A percentile compares a stretch with the other conserved stretches of the same genome.
phyloP scores from a whole-genome alignment of 2,329 filamentous ascomycete species.

The Sporothrix pallida region DNA sequence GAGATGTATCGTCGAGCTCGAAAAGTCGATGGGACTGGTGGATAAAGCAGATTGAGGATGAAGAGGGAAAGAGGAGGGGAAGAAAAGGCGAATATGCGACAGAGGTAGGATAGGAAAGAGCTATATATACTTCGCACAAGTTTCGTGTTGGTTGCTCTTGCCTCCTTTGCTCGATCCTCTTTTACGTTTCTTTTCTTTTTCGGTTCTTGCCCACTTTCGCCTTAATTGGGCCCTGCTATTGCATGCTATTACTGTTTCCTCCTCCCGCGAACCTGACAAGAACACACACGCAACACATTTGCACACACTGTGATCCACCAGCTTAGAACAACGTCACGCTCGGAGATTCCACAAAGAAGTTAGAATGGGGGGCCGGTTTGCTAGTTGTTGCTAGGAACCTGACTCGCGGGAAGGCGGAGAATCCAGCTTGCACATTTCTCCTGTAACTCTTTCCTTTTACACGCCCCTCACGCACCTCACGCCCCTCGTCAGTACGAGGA shows the following conservation, averaged over 20 bases:
- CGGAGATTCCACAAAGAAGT: slow-evolving; percentile 12
- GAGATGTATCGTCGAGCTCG: background rate
- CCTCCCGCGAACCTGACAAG: slow-evolving; percentile 6
- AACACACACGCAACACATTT: background rate
- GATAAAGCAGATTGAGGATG: background rate
- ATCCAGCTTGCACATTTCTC: background rate
- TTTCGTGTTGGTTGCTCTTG: slow-evolving; percentile 11
- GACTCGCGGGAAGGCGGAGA: slow-evolving; percentile 21
- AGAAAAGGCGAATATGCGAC: background rate
- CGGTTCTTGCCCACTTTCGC: background rate
- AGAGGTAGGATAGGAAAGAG: slow-evolving; percentile 14
- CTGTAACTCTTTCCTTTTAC: slow-evolving; percentile 4
- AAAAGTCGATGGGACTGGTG: background rate
- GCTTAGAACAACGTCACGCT: background rate
- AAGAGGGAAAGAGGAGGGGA: background rate
- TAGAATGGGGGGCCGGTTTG: background rate
- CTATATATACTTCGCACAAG: slow-evolving; percentile 14
- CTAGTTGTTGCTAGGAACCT: background rate
- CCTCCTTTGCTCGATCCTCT: background rate
- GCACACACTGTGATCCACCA: background rate
- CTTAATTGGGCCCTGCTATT: slow-evolving; percentile 13
- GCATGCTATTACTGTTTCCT: slow-evolving; percentile 15
- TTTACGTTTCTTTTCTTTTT: background rate
- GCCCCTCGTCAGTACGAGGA: background rate
- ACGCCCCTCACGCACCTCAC: slow-evolving; percentile 11